phyloP scores from a whole-genome alignment of 2,329 filamentous ascomycete genomes.

The Juglanconis oblonga region DNA sequence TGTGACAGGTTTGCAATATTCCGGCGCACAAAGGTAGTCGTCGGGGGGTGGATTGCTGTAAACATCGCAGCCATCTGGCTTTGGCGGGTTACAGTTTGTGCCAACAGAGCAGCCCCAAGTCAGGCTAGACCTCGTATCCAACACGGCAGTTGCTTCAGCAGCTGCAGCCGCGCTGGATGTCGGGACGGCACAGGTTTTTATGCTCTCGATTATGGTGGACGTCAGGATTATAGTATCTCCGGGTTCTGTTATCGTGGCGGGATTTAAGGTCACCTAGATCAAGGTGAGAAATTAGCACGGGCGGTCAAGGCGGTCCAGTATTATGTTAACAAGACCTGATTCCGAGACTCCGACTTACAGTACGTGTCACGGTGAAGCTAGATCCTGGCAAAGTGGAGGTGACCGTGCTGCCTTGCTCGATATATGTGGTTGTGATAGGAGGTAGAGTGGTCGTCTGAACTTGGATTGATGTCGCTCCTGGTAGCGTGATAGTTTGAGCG shows the following conservation, averaged over 20 bases:
- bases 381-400: conserved; percentile 24
- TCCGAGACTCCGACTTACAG: neutral
- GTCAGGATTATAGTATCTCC: conserved; percentile 28
- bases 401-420: conserved; percentile 21
- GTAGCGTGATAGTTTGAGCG: neutral
- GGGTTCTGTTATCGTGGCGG: conserved; percentile 22
- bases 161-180: conserved; percentile 30
- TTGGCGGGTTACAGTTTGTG: conserved; percentile 50
- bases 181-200: conserved; percentile 43
- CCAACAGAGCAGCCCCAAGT: conserved; percentile 55
- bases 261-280: neutral
- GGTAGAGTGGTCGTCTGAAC: conserved; percentile 19
- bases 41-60: conserved; percentile 45
- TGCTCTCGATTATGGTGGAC: conserved; percentile 30
- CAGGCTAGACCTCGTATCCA: conserved; percentile 36
- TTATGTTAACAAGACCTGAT: neutral
- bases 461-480: conserved; percentile 3
- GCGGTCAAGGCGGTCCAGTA: neutral
- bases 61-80: conserved; percentile 48
- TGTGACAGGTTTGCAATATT: conserved; percentile 44
- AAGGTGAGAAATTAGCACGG: neutral
- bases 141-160: conserved; percentile 18
- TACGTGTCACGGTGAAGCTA: conserved; percentile 21
- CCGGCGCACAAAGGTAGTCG: conserved; percentile 44
- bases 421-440: conserved; percentile 25